Evolutionary conservation across 2,329 filamentous ascomycete species (phyloP).

Genomic region (Fusarium sp.): DNA sequence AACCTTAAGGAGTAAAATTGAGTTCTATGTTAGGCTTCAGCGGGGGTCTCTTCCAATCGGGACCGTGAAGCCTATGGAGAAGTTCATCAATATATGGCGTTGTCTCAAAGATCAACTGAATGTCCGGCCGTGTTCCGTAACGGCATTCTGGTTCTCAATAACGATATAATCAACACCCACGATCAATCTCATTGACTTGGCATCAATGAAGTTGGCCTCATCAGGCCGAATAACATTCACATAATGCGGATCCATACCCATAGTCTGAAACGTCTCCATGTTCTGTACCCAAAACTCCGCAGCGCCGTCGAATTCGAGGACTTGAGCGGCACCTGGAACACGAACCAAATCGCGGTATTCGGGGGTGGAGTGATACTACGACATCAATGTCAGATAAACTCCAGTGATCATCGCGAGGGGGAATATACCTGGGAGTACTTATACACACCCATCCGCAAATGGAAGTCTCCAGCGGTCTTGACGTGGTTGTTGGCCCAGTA

Average conservation of each 20-base stretch:
- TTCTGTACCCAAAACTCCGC: constrained; percentile 13
- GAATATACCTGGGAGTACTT: constrained; percentile 8
- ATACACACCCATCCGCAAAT: constrained; percentile 1
- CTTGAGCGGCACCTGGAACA: background rate
- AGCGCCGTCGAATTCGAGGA: constrained; percentile 18
- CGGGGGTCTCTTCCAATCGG: too few species aligned
- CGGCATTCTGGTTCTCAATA: constrained; percentile 22
- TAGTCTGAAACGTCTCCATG: constrained; percentile 8
- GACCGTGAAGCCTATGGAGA: too few species aligned
- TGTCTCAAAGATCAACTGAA: background rate
- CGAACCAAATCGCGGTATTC: constrained; percentile 9
- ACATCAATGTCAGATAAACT: fast-evolving
- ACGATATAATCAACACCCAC: constrained; percentile 21
- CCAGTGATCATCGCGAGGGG: fast-evolving
- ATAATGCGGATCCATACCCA: constrained; percentile 9
- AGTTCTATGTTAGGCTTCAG: too few species aligned
- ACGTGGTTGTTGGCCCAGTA: constrained; percentile 29
- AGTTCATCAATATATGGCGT: too few species aligned
- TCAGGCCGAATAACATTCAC: background rate
- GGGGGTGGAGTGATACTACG: constrained; percentile 2
- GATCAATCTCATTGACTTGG: constrained; percentile 8
- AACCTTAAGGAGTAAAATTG: too few species aligned
- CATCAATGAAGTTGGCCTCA: constrained; percentile 16
- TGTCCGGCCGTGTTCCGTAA: background rate
- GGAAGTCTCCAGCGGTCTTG: constrained; percentile 17